These are phyloP conservation scores for Dalechampia spathulata DNA, from an alignment of 441 rosid species.

Conservation along the genomic window DNA sequence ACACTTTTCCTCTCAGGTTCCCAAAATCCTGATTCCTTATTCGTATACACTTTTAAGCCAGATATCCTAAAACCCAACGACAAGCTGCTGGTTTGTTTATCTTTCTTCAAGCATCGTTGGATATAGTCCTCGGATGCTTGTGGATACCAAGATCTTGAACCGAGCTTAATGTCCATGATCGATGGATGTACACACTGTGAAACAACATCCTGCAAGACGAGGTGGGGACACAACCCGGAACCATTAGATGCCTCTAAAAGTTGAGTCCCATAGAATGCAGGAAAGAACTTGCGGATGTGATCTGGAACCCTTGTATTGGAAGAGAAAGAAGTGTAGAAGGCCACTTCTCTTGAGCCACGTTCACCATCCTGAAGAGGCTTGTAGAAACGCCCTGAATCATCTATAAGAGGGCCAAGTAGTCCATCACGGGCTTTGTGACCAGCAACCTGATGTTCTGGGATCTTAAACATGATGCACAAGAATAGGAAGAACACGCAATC, in stretches of 20 bases:
- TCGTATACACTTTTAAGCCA: slow-evolving; percentile 52
- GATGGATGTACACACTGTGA: slow-evolving; percentile 40
- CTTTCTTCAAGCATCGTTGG: slow-evolving; percentile 59
- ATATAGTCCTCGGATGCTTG: slow-evolving; percentile 67
- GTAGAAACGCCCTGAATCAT: slow-evolving; percentile 80
- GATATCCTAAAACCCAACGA: slow-evolving; percentile 75
- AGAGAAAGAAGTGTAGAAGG: slow-evolving; percentile 66
- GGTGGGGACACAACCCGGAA: slow-evolving; percentile 51
- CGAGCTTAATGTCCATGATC: slow-evolving; percentile 82
- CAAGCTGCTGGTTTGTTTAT: slow-evolving; percentile 41
- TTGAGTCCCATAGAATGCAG: slow-evolving; percentile 64
- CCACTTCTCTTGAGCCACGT: slow-evolving; percentile 64
- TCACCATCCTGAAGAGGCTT: slow-evolving; percentile 75
- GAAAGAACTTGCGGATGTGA: slow-evolving; percentile 65
- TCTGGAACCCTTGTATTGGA: slow-evolving; percentile 53
- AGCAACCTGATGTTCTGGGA: slow-evolving; percentile 94
- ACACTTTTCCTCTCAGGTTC: slow-evolving; percentile 57
- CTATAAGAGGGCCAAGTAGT: slow-evolving; percentile 70
- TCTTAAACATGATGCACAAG: slow-evolving; percentile 48
- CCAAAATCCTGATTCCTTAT: slow-evolving; percentile 49
- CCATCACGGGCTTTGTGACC: slow-evolving; percentile 73
- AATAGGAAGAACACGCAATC: not conserved
- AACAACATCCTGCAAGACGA: slow-evolving; percentile 62
- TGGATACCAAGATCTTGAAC: slow-evolving; percentile 95
- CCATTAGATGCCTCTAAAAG: slow-evolving; percentile 78